Evolutionary conservation across 2,329 filamentous ascomycete species (phyloP).

Genomic region (Aspergillus aculeatinus): DNA sequence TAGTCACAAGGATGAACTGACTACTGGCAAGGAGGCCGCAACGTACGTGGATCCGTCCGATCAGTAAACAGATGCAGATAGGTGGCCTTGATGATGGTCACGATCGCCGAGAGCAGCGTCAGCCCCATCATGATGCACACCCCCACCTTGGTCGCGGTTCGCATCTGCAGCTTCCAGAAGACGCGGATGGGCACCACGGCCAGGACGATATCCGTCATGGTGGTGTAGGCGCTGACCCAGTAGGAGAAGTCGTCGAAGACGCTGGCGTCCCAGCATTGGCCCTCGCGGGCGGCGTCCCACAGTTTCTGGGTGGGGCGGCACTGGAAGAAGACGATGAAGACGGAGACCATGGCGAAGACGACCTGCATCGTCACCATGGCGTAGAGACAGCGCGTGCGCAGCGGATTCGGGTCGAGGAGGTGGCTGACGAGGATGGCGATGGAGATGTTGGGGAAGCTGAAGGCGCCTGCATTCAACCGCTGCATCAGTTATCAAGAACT

Average conservation of each 20-base stretch:
- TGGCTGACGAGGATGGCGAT: constrained; percentile 28
- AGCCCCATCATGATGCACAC: constrained; percentile 31
- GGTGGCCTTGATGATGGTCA: constrained; percentile 29
- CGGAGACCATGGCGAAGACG: constrained; percentile 23
- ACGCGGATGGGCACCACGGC: constrained; percentile 25
- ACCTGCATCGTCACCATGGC: constrained; percentile 26
- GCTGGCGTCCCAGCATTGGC: constrained; percentile 24
- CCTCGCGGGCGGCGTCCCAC: constrained; percentile 21
- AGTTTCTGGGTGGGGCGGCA: constrained; percentile 22
- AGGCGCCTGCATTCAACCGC: constrained; percentile 10
- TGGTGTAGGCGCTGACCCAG: constrained; percentile 29
- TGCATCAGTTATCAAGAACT: too few relatives aligned
- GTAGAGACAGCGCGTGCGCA: constrained; percentile 20
- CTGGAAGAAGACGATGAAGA: constrained; percentile 28
- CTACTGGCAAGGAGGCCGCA: not conserved
- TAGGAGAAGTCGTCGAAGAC: constrained; percentile 26
- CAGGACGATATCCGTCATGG: constrained; percentile 28
- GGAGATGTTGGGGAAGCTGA: constrained; percentile 31
- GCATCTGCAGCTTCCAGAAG: constrained; percentile 31
- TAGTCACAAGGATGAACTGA: too few relatives aligned
- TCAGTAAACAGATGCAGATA: constrained; percentile 27
- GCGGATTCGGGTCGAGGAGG: constrained; percentile 26
- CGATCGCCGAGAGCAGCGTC: constrained; percentile 27
- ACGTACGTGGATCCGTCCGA: constrained; percentile 25
- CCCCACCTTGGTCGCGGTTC: constrained; percentile 20